Conservation (phyloP, 257 asterid genomes). For the Solanum okadae region DNA sequence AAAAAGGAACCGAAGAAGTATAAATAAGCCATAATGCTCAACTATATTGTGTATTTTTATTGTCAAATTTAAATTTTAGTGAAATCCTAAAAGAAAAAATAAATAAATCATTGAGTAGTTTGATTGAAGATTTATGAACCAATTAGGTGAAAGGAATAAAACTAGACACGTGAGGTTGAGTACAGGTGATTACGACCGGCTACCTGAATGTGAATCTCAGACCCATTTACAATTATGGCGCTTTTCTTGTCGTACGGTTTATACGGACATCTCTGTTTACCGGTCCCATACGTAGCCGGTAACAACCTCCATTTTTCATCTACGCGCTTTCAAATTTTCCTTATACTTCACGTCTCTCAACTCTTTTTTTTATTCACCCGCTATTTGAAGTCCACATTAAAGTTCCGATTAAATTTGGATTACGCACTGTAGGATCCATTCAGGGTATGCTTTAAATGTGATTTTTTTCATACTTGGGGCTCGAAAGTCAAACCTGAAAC, state of each 20-base stretch:
- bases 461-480: neutral
- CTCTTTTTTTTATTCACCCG: neutral
- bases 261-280: slow-evolving; percentile 23
- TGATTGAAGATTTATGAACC: neutral
- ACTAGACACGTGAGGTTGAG: neutral
- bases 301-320: neutral
- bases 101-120: neutral
- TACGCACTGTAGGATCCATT: no score
- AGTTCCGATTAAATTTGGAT: no score
- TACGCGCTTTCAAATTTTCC: neutral
- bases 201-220: slow-evolving; percentile 26
- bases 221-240: slow-evolving; percentile 1
- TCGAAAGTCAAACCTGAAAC: no score
- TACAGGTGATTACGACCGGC: slow-evolving; percentile 11
- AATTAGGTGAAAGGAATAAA: neutral
- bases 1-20: neutral
- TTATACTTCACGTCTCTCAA: neutral
- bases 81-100: neutral
- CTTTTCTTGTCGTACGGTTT: slow-evolving; percentile 45
- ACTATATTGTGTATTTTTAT: neutral
- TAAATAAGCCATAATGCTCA: neutral
- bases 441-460: no score
- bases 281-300: slow-evolving; percentile 17
- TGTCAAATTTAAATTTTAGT: neutral
- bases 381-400: no score